These are phyloP conservation scores for Fraxinus sp. DNA, from an alignment of 305 asterid species.

Conservation along the genomic window DNA sequence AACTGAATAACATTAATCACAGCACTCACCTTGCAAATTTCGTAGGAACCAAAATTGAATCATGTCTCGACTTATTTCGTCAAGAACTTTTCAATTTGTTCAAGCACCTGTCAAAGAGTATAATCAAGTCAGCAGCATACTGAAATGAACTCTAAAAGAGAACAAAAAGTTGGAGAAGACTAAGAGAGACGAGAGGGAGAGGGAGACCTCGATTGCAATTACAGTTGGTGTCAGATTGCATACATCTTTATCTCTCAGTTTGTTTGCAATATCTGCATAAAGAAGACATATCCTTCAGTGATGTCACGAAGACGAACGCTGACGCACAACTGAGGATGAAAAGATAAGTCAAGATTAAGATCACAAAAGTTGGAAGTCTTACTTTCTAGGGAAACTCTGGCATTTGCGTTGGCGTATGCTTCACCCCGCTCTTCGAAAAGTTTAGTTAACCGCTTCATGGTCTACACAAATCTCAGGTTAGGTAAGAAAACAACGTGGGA, in stretches of 20 bases:
- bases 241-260: conserved; percentile 61
- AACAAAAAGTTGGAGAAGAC: background rate
- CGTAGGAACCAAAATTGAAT: background rate
- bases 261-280: conserved; percentile 54
- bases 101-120: conserved; percentile 49
- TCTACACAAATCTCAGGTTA: conserved; percentile 35
- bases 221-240: conserved; percentile 54
- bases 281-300: background rate
- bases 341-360: background rate
- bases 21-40: background rate
- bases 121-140: conserved; percentile 16
- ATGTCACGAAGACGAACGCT: background rate
- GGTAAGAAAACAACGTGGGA: background rate
- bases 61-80: conserved; percentile 26
- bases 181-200: background rate
- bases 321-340: background rate
- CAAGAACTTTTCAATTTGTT: conserved; percentile 55
- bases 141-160: background rate
- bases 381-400: conserved; percentile 73
- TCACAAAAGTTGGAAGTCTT: conserved; percentile 7
- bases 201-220: conserved; percentile 71
- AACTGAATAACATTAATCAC: background rate
- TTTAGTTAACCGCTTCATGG: conserved; percentile 55
- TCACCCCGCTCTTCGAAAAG: conserved; percentile 72
- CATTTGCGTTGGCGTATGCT: conserved; percentile 67